These are phyloP conservation scores for Ophiostoma australiae DNA, from an alignment of 2,329 filamentous ascomycete genomes.

Conservation along the genomic window DNA sequence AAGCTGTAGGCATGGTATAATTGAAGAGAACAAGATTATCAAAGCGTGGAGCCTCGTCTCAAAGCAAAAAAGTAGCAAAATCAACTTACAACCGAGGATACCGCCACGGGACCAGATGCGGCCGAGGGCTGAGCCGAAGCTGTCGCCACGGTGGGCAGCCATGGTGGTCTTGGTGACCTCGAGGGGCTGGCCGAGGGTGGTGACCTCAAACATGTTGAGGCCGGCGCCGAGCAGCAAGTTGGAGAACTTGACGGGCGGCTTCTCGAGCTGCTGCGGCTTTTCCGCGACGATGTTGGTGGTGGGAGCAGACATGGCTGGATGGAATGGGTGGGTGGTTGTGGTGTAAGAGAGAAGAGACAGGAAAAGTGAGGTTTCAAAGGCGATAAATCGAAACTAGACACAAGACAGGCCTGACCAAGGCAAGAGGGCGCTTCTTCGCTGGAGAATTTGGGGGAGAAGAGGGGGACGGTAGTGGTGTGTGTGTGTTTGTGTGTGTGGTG, in stretches of 20 bases:
- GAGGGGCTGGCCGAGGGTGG: constrained; percentile 68
- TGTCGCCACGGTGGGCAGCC: constrained; percentile 90
- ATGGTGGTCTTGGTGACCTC: constrained; percentile 99
- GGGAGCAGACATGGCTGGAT: constrained; percentile 54
- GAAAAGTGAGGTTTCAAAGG: constrained; percentile 19
- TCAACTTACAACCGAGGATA: constrained; percentile 78
- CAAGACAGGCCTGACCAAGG: constrained; percentile 92
- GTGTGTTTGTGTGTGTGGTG: constrained; percentile 18
- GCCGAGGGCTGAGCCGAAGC: constrained; percentile 72
- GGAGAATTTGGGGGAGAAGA: constrained; percentile 21
- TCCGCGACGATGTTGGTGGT: constrained; percentile 48
- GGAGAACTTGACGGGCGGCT: constrained; percentile 99
- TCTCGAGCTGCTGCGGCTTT: constrained; percentile 64
- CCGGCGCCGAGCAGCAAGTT: constrained; percentile 92
- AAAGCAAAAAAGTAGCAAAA: background rate
- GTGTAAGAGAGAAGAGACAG: constrained; percentile 9
- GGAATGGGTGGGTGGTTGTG: constrained; percentile 8
- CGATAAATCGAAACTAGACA: constrained; percentile 18
- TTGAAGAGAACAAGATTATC: background rate
- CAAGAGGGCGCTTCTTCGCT: constrained; percentile 83
- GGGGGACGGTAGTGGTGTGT: background rate
- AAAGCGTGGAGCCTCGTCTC: background rate
- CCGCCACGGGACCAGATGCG: constrained; percentile 94
- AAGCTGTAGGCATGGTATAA: constrained; percentile 6
- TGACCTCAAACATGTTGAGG: constrained; percentile 91